Percentiles rank a stretch among this genome's conserved stretches.
phyloP scores from a whole-genome alignment of 768 basidiomycete species.

The Leccinum aurantiacum region DNA sequence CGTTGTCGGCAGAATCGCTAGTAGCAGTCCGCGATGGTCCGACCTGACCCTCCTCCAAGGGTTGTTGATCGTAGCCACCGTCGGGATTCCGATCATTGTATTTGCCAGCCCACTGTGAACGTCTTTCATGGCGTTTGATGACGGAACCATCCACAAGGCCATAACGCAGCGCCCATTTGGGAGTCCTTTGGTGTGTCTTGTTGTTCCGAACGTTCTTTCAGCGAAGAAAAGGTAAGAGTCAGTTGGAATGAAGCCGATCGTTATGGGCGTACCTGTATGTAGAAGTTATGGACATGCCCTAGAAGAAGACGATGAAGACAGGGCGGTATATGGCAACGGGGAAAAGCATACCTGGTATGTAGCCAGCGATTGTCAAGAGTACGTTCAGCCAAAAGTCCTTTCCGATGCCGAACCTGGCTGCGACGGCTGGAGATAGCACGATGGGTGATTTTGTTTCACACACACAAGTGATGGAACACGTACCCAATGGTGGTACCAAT shows the following conservation, averaged over 20 bases:
- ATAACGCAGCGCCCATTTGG: conserved; percentile 91
- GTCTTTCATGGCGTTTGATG: conserved; percentile 73
- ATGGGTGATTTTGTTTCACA: conserved; percentile 1
- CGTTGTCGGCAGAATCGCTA: conserved; percentile 9
- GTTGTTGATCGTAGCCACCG: conserved; percentile 67
- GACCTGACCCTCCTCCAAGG: conserved; percentile 80
- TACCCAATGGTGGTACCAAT: conserved; percentile 88
- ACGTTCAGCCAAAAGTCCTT: conserved; percentile 90
- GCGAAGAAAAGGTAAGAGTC: conserved; percentile 9
- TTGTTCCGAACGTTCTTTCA: conserved; percentile 91
- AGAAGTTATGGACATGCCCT: conserved; percentile 93
- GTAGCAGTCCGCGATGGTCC: conserved; percentile 15
- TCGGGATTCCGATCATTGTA: conserved; percentile 79
- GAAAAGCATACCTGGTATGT: conserved; percentile 68
- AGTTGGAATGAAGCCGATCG: neutral
- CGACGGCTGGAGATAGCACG: conserved; percentile 65
- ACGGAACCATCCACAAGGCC: conserved; percentile 84
- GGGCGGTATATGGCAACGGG: neutral
- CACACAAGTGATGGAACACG: conserved; percentile 15
- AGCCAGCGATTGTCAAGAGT: conserved; percentile 85
- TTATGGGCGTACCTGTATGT: conserved; percentile 64
- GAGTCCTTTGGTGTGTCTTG: conserved; percentile 88
- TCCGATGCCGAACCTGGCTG: conserved; percentile 89
- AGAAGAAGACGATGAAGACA: conserved; percentile 13
- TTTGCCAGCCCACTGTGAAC: conserved; percentile 84